phyloP scores from a whole-genome alignment of 2,329 filamentous ascomycete species.

The Talaromyces funiculosus region DNA sequence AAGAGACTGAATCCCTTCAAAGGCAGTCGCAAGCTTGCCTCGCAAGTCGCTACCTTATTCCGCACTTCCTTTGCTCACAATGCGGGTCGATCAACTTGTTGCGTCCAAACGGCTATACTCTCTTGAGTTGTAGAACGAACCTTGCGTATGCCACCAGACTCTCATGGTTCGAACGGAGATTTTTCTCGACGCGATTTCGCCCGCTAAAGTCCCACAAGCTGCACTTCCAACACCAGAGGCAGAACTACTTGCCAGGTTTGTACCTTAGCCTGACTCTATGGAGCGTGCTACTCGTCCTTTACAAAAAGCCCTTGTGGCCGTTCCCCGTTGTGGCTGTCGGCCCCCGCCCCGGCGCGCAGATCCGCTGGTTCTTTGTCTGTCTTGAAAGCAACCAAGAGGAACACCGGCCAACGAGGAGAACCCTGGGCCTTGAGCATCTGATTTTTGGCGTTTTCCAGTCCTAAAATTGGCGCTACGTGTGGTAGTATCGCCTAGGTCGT shows the following conservation, averaged over 20 bases:
- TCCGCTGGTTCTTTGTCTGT: conserved; percentile 5
- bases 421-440: not conserved
- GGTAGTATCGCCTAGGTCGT: not conserved
- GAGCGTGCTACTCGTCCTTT: not conserved
- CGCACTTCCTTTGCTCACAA: not conserved
- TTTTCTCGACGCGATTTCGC: not conserved
- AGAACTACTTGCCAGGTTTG: not conserved
- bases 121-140: not conserved
- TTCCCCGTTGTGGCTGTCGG: conserved; percentile 8
- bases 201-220: not conserved
- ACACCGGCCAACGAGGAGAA: not conserved
- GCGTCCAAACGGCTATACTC: not conserved
- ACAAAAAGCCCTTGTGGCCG: not conserved
- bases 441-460: not conserved
- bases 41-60: not conserved
- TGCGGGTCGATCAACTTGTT: not conserved
- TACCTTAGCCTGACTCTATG: not conserved
- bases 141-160: not conserved
- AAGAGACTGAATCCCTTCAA: not conserved
- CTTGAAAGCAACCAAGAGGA: not conserved
- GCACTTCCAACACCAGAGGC: not conserved
- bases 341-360: conserved; percentile 1
- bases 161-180: not conserved
- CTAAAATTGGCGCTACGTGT: not conserved
- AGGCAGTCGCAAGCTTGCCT: not conserved